Base-by-base conservation (phyloP, 75 land plant genomes). In the Sequoia sempervirens region DNA sequence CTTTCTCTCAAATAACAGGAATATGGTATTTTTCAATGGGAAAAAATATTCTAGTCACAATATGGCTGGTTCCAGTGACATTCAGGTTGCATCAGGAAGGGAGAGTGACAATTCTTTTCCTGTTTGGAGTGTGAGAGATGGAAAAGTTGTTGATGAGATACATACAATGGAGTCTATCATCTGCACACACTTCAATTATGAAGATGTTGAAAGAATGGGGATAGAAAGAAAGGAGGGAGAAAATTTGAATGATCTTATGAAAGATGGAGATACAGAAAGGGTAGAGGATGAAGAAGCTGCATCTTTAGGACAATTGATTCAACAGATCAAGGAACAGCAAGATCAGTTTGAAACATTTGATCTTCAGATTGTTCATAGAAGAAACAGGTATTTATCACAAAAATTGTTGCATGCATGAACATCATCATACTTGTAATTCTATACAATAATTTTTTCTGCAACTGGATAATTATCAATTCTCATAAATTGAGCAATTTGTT, bases 321-420 rank as follows among this genome's bases (percentile, higher is more conserved):
- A 91, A 76, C 96, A 94, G 85, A 91, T 95, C 36, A 88, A 84
- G 72, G 89, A 92, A 50, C 98, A 97, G 74, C 98, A 95, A 75
- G 99, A 97, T 72, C 95, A 97, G 83, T 97, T 91, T 89, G 99
- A 97, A 80, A 93, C 93, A 9, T 97, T 97, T 70, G 88, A 95
- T 87, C 91, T 97, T 30, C 93, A 93, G 86, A 89, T 97, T 84
- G 91, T 97, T 45, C 99, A 97, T 78, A 85, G 98, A 58, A 97
- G 92, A 87, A 97, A 97, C 89, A 97, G 99, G 99, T 84, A 87
- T 34, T 82, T 38, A 46, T 28, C 54, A 28, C 47, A n/a, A 43
- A n/a, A 78, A 40, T 38, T 45, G 80, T 6, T 7, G 3, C 13
- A 26, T 45, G 18, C 26, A 23, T 37, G 17, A 37, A 38, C 40